Base-by-base conservation (phyloP, 805 yeast genomes). In the Lachancea meyersii region DNA sequence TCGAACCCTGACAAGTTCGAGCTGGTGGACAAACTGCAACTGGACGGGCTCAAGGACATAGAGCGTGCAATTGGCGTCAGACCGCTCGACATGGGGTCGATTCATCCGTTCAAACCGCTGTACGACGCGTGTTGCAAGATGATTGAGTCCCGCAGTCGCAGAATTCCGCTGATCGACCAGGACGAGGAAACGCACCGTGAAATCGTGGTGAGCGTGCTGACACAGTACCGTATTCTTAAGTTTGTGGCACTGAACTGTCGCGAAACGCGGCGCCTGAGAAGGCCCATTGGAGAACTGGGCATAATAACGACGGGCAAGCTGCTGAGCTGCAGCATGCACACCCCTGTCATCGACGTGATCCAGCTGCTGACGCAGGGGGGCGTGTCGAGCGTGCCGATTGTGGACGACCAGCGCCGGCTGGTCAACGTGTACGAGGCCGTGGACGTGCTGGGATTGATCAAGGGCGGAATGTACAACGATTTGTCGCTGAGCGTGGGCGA, bases 221-320 rank as follows among this genome's bases (percentile, higher is more conserved):
- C 98, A 1, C 98, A 93, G 69, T 93, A 93, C 66, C 80, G 98
- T 60, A 93, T 93, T 43, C 72, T 93, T 56, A 91, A 94, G 65
- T 93, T 93, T 60, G 96, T 93, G 24, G 89, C 97, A 2, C 76
- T 91, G 64, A 93, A 93, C 65, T 93, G 98, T 68, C 88, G 87
- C 61, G 97, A 93, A 62, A 88, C 96, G 3, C 79, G 84, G 54
- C 84, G 80, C 72, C 70, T 93, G 44, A 69, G 81, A 52, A 79
- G 81, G 52, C 94, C 96, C 3, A 70, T 93, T 45, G 71, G 73
- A 46, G 83, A 82, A 44, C 67, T 93, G 35, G 71, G 75, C 28
- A 75, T 83, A n/a, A 79, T 89, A 31, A 73, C 84, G 8, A 70
- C 72, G 32, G 52, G 57, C 32, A 61, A 65, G 30, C 63, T 93